phyloP scores from a whole-genome alignment of 1,284 basidiomycete genomes.

The Hortiboletus rubellus region DNA sequence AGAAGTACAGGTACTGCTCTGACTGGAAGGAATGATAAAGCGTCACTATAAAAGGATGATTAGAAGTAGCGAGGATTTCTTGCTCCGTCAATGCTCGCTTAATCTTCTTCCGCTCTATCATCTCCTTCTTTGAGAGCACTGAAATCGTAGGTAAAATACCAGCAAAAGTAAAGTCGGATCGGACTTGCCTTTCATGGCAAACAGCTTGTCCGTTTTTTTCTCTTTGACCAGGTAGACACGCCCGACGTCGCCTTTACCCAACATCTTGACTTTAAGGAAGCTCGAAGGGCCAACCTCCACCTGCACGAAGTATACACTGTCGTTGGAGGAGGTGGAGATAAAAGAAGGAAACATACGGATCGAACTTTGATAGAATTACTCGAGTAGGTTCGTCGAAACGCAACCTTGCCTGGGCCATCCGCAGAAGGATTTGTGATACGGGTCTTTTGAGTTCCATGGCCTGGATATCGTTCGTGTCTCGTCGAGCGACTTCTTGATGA shows the following conservation, averaged over 20 bases:
- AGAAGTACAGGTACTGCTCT: constrained; percentile 95
- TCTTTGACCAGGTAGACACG: constrained; percentile 95
- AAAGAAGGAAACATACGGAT: constrained; percentile 53
- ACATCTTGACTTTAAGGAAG: constrained; percentile 93
- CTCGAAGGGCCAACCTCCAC: constrained; percentile 90
- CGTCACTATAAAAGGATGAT: constrained; percentile 98
- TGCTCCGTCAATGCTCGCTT: constrained; percentile 96
- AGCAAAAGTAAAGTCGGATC: constrained; percentile 8
- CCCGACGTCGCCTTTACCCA: constrained; percentile 95
- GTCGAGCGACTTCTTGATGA: constrained; percentile 57
- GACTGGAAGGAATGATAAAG: constrained; percentile 98
- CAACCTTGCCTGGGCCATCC: constrained; percentile 59
- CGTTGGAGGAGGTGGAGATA: background rate
- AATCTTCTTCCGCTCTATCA: constrained; percentile 98
- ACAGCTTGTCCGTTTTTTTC: constrained; percentile 92
- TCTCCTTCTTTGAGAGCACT: constrained; percentile 97
- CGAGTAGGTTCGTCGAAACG: constrained; percentile 93
- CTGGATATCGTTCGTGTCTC: constrained; percentile 35
- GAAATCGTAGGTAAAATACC: constrained; percentile 40
- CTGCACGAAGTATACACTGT: constrained; percentile 38
- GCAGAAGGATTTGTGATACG: constrained; percentile 44
- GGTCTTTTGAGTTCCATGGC: constrained; percentile 36
- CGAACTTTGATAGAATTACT: constrained; percentile 97
- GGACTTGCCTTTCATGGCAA: constrained; percentile 90
- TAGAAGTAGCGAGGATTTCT: constrained; percentile 94